phyloP scores from a whole-genome alignment of 345 rosid genomes.

The Pelargonium nanum region DNA sequence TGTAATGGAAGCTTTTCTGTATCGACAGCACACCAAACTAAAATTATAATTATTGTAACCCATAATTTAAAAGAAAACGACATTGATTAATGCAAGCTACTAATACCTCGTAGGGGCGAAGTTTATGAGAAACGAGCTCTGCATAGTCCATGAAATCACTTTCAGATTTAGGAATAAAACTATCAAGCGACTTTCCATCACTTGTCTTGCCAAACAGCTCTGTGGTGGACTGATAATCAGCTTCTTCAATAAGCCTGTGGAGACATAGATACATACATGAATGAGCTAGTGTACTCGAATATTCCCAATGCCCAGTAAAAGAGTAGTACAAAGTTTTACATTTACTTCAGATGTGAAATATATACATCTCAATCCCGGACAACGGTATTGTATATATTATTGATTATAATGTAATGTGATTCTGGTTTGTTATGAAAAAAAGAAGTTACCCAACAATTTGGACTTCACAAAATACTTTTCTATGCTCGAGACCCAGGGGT shows the following conservation, averaged over 20 bases:
- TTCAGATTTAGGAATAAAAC: constrained; percentile 89
- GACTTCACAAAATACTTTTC: too few species aligned
- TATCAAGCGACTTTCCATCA: constrained; percentile 51
- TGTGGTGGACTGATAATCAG: constrained; percentile 61
- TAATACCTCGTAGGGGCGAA: constrained; percentile 61
- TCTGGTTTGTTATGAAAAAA: too few species aligned
- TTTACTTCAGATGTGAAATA: background rate
- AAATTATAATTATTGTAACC: background rate
- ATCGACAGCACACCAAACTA: constrained; percentile 7
- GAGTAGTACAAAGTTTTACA: background rate
- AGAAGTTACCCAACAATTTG: too few species aligned
- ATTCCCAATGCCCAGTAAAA: background rate
- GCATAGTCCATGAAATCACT: constrained; percentile 85
- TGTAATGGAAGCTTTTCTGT: constrained; percentile 87
- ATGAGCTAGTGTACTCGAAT: background rate
- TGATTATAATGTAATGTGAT: too few species aligned
- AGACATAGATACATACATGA: background rate
- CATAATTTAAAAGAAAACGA: background rate
- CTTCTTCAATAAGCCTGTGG: constrained; percentile 85
- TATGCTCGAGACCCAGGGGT: too few species aligned
- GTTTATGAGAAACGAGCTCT: constrained; percentile 66
- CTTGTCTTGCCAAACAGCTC: constrained; percentile 57
- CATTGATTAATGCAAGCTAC: background rate
- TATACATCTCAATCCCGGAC: too few species aligned
- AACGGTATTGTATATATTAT: too few species aligned